These are phyloP conservation scores for Coniochaeta hoffmannii DNA, from an alignment of 2,329 filamentous ascomycete species.

Conservation along the genomic window DNA sequence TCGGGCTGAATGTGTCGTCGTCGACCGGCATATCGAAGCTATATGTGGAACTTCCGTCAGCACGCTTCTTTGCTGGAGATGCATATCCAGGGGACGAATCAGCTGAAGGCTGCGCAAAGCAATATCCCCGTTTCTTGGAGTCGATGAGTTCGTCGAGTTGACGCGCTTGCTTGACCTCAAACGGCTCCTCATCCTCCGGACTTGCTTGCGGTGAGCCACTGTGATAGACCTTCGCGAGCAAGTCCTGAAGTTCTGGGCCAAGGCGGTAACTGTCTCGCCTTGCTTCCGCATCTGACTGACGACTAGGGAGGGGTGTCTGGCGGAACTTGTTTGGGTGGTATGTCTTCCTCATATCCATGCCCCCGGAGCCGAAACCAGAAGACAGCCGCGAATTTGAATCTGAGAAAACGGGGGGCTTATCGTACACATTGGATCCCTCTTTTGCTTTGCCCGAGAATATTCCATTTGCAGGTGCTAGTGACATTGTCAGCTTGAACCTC, in stretches of 20 bases:
- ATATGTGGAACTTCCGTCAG: slow-evolving; percentile 16
- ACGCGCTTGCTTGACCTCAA: not conserved
- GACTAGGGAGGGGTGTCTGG: slow-evolving; percentile 5
- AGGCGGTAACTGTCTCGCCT: not conserved
- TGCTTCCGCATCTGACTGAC: slow-evolving; percentile 5
- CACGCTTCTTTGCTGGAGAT: slow-evolving; percentile 9
- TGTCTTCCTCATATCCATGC: slow-evolving; percentile 2
- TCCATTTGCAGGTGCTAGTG: slow-evolving; percentile 9
- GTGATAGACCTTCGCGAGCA: not conserved
- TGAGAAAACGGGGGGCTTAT: slow-evolving; percentile 12
- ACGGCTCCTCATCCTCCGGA: not conserved
- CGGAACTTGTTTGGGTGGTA: not conserved
- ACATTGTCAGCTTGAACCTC: slow-evolving; percentile 9
- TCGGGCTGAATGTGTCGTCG: slow-evolving; percentile 31
- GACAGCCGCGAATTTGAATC: not conserved
- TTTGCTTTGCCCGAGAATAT: slow-evolving; percentile 16
- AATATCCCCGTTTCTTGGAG: slow-evolving; percentile 1
- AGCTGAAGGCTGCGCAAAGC: not conserved
- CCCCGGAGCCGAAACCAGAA: slow-evolving; percentile 4
- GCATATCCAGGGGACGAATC: not conserved
- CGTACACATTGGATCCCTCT: slow-evolving; percentile 41
- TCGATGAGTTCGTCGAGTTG: not conserved
- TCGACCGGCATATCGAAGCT: slow-evolving; percentile 46
- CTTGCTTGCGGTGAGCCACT: slow-evolving; percentile 1
- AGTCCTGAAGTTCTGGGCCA: not conserved